Percentiles rank a stretch among this genome's conserved stretches.
Conservation (phyloP, 2,329 filamentous ascomycete genomes). For the Pseudocercospora cruenta region DNA sequence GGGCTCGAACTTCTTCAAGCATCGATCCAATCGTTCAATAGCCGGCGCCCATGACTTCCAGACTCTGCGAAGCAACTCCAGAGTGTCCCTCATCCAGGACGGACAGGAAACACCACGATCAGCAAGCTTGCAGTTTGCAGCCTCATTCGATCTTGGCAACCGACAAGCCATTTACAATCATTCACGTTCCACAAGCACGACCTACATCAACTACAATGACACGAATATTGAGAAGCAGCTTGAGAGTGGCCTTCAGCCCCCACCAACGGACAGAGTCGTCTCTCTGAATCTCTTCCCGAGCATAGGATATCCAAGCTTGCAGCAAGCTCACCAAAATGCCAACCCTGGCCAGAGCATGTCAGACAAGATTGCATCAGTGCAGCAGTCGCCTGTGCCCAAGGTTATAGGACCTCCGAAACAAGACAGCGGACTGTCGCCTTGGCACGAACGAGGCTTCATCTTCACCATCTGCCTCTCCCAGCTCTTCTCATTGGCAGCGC, state of each 20-base stretch:
- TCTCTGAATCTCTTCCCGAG: neutral
- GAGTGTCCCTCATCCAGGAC: neutral
- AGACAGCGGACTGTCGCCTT: conserved; percentile 8
- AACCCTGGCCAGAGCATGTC: neutral
- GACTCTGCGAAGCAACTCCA: neutral
- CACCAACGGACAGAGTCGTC: neutral
- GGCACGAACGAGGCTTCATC: conserved; percentile 32
- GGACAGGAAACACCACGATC: conserved; percentile 1
- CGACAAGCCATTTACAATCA: conserved; percentile 1
- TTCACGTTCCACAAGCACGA: neutral
- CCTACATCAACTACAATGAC: neutral
- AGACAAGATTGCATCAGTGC: neutral
- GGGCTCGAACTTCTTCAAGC: neutral
- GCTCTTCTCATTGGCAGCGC: conserved; percentile 20
- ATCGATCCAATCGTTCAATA: neutral
- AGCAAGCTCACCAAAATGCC: neutral
- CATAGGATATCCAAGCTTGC: neutral
- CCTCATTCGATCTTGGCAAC: neutral
- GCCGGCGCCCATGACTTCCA: neutral
- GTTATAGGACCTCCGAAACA: neutral
- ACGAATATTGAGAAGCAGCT: neutral
- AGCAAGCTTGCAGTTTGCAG: neutral
- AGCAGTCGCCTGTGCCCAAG: neutral
- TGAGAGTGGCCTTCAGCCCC: neutral
- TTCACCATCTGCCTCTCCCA: conserved; percentile 27